These are phyloP conservation scores for Brassica incana DNA, from an alignment of 345 rosid genomes.

Conservation along the genomic window DNA sequence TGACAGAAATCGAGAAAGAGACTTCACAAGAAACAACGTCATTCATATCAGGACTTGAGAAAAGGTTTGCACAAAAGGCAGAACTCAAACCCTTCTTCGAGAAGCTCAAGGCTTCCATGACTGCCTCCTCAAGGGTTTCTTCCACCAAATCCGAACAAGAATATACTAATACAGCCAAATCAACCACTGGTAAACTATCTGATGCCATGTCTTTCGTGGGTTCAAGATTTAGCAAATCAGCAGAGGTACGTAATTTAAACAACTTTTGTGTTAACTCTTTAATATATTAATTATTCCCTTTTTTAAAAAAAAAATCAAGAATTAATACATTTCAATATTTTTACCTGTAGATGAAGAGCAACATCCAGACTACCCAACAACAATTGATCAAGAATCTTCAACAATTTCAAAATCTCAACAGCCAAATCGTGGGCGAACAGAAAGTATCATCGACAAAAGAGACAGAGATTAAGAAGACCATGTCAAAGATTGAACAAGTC, in stretches of 20 bases:
- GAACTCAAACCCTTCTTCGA: slow-evolving; percentile 37
- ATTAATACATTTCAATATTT: background rate
- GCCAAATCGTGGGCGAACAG: slow-evolving; percentile 17
- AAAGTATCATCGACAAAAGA: slow-evolving; percentile 27
- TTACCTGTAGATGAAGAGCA: slow-evolving; percentile 27
- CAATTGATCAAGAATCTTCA: slow-evolving; percentile 1
- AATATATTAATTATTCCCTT: background rate
- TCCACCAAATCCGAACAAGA: slow-evolving; percentile 20
- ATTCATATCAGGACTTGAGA: slow-evolving; percentile 36
- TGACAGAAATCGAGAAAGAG: slow-evolving; percentile 25
- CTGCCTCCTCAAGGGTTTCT: slow-evolving; percentile 4
- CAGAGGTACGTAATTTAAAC: slow-evolving; percentile 14
- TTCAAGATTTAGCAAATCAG: slow-evolving; percentile 22
- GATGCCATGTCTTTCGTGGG: slow-evolving; percentile 31
- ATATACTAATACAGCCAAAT: background rate
- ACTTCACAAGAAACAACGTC: slow-evolving; percentile 29
- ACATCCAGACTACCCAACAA: slow-evolving; percentile 23
- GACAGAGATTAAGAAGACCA: slow-evolving; percentile 30
- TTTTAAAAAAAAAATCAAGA: background rate
- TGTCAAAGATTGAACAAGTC: slow-evolving; percentile 28
- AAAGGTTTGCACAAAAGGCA: slow-evolving; percentile 11
- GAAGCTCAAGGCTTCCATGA: slow-evolving; percentile 33
- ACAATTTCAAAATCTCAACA: slow-evolving; percentile 29
- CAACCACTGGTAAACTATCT: slow-evolving; percentile 15
- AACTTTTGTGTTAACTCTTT: background rate